These are phyloP conservation scores for Phoma sp. DNA, from an alignment of 2,329 filamentous ascomycete species.

Conservation along the genomic window DNA sequence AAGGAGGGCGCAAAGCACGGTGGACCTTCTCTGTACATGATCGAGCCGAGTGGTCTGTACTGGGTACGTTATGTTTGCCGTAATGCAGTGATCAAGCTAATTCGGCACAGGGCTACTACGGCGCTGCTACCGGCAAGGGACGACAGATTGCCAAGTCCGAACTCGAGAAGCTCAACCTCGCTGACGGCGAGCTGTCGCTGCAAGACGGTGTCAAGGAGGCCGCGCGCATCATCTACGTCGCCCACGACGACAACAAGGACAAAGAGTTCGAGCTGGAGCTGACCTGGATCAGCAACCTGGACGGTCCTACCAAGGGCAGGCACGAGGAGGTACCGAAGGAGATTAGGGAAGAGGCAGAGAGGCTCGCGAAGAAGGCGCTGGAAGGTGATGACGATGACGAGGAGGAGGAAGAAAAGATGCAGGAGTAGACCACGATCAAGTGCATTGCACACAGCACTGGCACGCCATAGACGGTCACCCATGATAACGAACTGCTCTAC, in stretches of 20 bases:
- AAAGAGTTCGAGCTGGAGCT: constrained; percentile 99
- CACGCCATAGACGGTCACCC: constrained; percentile 38
- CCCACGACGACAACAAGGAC: constrained; percentile 99
- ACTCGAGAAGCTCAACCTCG: constrained; percentile 94
- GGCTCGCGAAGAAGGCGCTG: constrained; percentile 86
- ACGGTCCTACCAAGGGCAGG: constrained; percentile 88
- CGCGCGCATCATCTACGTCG: constrained; percentile 94
- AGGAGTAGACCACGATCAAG: constrained; percentile 67
- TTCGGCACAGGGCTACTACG: constrained; percentile 81
- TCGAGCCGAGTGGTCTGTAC: constrained; percentile 95
- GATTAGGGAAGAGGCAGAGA: constrained; percentile 88
- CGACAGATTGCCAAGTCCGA: constrained; percentile 97
- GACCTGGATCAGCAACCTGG: constrained; percentile 90
- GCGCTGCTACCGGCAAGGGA: constrained; percentile 95
- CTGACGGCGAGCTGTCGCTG: constrained; percentile 77
- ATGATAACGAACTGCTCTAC: constrained; percentile 36
- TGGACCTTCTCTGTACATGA: constrained; percentile 96
- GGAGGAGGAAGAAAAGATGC: constrained; percentile 88
- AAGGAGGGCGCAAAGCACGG: constrained; percentile 77
- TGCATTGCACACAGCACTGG: constrained; percentile 27
- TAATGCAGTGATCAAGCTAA: neutral
- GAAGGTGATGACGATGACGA: constrained; percentile 86
- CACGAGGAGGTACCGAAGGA: constrained; percentile 94
- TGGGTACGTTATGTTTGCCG: constrained; percentile 65
- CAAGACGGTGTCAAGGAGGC: constrained; percentile 94